Evolutionary conservation across 345 rosid genomes (phyloP), one percentile per base, ranked within the genome.

Genomic region (Mallotus nudiflorus): DNA sequence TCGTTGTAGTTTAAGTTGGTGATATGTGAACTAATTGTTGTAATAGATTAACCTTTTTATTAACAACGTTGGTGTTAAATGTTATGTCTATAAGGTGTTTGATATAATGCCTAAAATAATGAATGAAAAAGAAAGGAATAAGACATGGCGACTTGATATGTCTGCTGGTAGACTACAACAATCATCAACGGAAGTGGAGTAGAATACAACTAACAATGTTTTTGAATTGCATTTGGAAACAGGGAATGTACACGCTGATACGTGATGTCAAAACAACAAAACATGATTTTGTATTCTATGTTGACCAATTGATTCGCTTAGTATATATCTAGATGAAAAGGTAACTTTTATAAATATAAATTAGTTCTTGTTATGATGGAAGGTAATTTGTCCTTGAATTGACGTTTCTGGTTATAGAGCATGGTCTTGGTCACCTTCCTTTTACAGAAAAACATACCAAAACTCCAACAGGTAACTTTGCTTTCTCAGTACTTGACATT

Each of bases 371-470:
- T 42, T 25, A 58, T 40, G 28, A 20, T 62, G 18, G 28, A 57
- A 20, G 20, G 18, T 69, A 18, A 58, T 45, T n/a, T 68, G 58
- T 52, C 68, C 54, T 58, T 37, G 29, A 62, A 60, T 33, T 51
- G 25, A 66, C 68, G 73, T 85, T 79, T 74, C 83, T 90, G 99
- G 96, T 91, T n/a, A 97, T 91, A 58, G 97, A 95, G 77, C 91
- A 95, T 78, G 99, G 99, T 68, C 92, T 95, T 20, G 97, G 97
- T 33, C 93, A 95, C 85, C 97, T 95, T 77, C 97, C 99, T 74
- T 91, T 95, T 51, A 85, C 85, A 6, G 97, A 91, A 84, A 91
- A 83, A 71, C 98, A 94, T 70, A 86, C 91, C 46, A 84, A 60
- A 27, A 94, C 97, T 77, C 97, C 97, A 60, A 94, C 98, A 71